These are phyloP conservation scores for Penicillium turbatum DNA, from an alignment of 495 filamentous ascomycete genomes.

Conservation along the genomic window DNA sequence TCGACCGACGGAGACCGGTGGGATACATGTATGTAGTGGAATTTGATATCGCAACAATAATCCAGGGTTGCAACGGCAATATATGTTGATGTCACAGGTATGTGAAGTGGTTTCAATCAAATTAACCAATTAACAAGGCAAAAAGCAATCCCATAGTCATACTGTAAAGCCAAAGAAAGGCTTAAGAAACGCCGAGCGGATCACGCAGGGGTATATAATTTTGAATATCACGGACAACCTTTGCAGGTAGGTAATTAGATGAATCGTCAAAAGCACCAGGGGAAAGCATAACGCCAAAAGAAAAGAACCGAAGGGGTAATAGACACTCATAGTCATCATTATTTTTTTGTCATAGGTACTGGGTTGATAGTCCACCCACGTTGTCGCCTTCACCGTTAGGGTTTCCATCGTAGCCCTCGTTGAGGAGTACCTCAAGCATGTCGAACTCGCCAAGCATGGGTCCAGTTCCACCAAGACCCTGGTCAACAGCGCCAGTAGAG, in stretches of 20 bases:
- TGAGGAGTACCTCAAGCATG: conserved; percentile 46
- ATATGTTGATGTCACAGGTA: not conserved
- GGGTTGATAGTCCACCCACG: conserved; percentile 19
- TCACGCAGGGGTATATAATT: conserved; percentile 25
- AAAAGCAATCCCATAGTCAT: not conserved
- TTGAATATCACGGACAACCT: not conserved
- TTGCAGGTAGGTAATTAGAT: not conserved
- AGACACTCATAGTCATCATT: not conserved
- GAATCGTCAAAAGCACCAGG: not conserved
- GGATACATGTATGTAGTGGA: not conserved
- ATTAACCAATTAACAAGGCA: conserved; percentile 4
- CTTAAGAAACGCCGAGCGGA: conserved; percentile 13
- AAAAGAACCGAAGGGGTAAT: conserved; percentile 2
- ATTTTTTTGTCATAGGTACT: conserved; percentile 16
- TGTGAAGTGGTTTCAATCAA: conserved; percentile 12
- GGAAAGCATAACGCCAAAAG: conserved; percentile 1
- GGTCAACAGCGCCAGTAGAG: conserved; percentile 44
- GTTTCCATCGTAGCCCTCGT: conserved; percentile 43
- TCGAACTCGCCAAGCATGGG: conserved; percentile 48
- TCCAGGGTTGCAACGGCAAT: not conserved
- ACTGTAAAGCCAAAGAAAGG: conserved; percentile 1
- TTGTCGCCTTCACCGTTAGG: conserved; percentile 23
- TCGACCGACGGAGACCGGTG: conserved; percentile 24
- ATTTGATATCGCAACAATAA: not conserved
- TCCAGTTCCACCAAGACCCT: conserved; percentile 45